phyloP scores from a whole-genome alignment of 257 asterid species.

The Solanum gracilifrons region DNA sequence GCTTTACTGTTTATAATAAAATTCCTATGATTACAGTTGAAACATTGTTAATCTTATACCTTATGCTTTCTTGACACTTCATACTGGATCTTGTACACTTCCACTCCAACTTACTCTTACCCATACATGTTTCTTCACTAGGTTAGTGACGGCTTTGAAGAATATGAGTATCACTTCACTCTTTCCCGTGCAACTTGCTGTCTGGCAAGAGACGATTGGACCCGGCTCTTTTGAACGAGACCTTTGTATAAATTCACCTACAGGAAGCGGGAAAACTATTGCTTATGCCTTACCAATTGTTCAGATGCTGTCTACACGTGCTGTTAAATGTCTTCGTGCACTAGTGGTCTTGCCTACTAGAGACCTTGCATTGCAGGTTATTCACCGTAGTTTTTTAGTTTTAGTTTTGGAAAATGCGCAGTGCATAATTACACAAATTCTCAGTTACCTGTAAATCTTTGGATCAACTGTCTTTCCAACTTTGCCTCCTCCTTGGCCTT shows the following conservation, averaged over 20 bases:
- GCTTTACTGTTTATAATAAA: background rate
- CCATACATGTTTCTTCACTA: conserved; percentile 10
- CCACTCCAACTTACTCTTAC: background rate
- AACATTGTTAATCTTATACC: background rate
- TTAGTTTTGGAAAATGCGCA: background rate
- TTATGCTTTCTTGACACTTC: background rate
- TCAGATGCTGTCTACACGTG: conserved; percentile 58
- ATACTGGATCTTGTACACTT: background rate
- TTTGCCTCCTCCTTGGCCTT: background rate
- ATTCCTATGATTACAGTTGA: background rate
- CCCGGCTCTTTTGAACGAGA: conserved; percentile 81
- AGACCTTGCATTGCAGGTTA: conserved; percentile 85
- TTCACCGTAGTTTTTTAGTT: background rate
- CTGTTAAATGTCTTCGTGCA: conserved; percentile 71
- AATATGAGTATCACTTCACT: conserved; percentile 55
- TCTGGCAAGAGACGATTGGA: conserved; percentile 88
- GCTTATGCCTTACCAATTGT: conserved; percentile 84
- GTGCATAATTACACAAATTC: background rate
- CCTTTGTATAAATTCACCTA: conserved; percentile 77
- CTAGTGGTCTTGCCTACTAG: conserved; percentile 90
- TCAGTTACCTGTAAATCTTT: background rate
- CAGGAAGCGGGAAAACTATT: conserved; percentile 93
- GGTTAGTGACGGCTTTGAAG: conserved; percentile 55
- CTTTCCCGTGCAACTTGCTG: conserved; percentile 82
- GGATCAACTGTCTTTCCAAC: background rate